Conservation (phyloP, 345 rosid species). For the Eutrema heterophyllum region DNA sequence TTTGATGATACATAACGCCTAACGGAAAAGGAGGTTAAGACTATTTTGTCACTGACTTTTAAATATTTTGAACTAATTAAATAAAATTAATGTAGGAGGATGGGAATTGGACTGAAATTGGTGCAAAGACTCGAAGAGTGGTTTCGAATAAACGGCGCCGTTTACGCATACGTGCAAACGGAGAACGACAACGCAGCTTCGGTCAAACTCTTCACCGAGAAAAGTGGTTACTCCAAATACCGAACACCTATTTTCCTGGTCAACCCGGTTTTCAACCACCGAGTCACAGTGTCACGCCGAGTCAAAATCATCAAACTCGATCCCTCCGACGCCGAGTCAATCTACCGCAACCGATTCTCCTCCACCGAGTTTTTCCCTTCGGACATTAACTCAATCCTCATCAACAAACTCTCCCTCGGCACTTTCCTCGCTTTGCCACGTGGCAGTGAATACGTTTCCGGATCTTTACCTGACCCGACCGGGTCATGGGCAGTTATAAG, state of each 20-base stretch:
- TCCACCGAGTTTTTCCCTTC: slow-evolving; percentile 95
- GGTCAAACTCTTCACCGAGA: slow-evolving; percentile 75
- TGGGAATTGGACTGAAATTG: slow-evolving; percentile 81
- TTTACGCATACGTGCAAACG: slow-evolving; percentile 85
- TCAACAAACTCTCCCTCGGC: slow-evolving; percentile 67
- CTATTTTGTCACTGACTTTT: neutral
- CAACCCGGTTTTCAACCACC: slow-evolving; percentile 91
- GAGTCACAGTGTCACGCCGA: slow-evolving; percentile 40
- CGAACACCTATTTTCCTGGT: slow-evolving; percentile 86
- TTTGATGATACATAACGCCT: slow-evolving; percentile 17
- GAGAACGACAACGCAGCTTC: slow-evolving; percentile 92
- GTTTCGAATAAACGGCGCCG: slow-evolving; percentile 78
- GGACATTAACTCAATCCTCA: slow-evolving; percentile 79
- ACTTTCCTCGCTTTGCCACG: slow-evolving; percentile 81
- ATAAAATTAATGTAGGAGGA: slow-evolving; percentile 47
- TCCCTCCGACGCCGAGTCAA: slow-evolving; percentile 55
- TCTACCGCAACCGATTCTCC: slow-evolving; percentile 73
- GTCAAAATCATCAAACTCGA: slow-evolving; percentile 47
- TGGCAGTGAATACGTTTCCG: slow-evolving; percentile 17
- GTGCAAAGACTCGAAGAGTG: slow-evolving; percentile 68
- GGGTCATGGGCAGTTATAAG: slow-evolving; percentile 85
- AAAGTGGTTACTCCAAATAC: slow-evolving; percentile 86
- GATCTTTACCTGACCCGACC: slow-evolving; percentile 58
- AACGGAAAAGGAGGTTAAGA: slow-evolving; percentile 12
- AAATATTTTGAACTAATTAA: neutral